Base-by-base conservation (phyloP, 371 early-diverging fungal species). In the Apophysomyces sp. region DNA sequence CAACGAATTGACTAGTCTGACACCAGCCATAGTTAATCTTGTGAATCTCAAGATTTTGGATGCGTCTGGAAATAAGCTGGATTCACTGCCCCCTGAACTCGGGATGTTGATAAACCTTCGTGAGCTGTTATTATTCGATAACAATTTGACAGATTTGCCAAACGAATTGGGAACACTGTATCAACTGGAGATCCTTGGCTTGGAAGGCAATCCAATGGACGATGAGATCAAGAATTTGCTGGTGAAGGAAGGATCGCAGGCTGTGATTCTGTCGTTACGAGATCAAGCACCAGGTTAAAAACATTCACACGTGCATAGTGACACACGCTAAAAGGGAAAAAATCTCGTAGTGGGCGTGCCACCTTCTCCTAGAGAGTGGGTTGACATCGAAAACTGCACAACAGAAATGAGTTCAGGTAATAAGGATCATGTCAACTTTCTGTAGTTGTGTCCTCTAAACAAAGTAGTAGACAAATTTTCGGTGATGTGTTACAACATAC, bases 171-270 rank as follows among this genome's bases (percentile, higher is more conserved):
- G 99, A 5, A 88, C 88, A 9, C 79, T 99, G 51, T 98, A 89
- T 69, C 94, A 94, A 68, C 74, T 99, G 54, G 97, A 98, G 61
- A 89, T 82, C 2, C 78, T 99, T 30, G 98, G 99, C 3, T 65
- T 99, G 26, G 96, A 99, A 69, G 99, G 99, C 13, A 99, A 99
- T 77, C 99, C 99, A 3, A 68, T 99, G 55, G 80, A 92, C 53
- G 93, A 96, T 28, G 93, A 94, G 18, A 75, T 98, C 32, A 85
- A 87, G 63, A 80, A 81, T 2, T 65, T 98, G 32, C 72, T 96
- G 52, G 89, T 93, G 40, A 93, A 94, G 65, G 94, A 96, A 36
- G 98, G 98, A 4, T 85, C 97, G 0, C 73, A 81, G 9, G 92
- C 92, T 8, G 87, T 99, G 24, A 87, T 99, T 37, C 74, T 82